Base-by-base conservation (phyloP, 2,329 filamentous ascomycete species). In the Volutella citrinella region DNA sequence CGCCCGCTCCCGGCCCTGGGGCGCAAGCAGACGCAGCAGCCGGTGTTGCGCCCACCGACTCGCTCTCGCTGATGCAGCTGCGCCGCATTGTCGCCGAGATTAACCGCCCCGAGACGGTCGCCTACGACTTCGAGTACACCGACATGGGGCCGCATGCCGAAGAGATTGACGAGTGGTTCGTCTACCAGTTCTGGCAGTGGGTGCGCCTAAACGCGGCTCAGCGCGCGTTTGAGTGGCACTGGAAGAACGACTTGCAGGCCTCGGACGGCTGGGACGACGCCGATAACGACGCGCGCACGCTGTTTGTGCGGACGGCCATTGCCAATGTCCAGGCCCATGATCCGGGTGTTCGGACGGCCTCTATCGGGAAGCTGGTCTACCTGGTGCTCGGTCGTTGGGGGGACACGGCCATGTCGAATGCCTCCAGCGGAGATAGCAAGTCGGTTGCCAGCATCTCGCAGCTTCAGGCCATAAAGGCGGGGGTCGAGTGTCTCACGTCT, bases 141-240 rank as follows among this genome's bases (percentile, higher is more conserved):
- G 85, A 91, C 60, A 75, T 76, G 36, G 81, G 82, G 15, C 69
- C 79, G 1, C 83, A 95, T 50, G 80, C 86, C 13, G 87, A 93
- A 45, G 93, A 98, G 68, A 73, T 98, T 29, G 88, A 97, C 57
- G 93, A 98, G 65, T 98, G 93, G 93, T 98, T 98, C 63, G 81
- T 84, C 33, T 96, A 97, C 63, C 84, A 85, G 50, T 82, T 88
- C 43, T 85, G 86, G 62, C 90, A 97, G 57, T 86, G 87, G 65
- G 75, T 83, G 28, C 82, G 90, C 52, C 70, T 96, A 30, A 76
- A 85, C 33, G 78, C 82, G 33, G 82, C 86, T 14, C 86, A 87
- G 54, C 72, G 79, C 22, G 80, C 82, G 3, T 97, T 95, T 55
- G 78, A 89, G 45, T 77, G 79, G 56, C 77, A 82, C 54, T 95